Percentiles rank a stretch among this genome's conserved stretches.
Conservation (phyloP, 2,329 filamentous ascomycete species). For the Teratosphaeria viscida region DNA sequence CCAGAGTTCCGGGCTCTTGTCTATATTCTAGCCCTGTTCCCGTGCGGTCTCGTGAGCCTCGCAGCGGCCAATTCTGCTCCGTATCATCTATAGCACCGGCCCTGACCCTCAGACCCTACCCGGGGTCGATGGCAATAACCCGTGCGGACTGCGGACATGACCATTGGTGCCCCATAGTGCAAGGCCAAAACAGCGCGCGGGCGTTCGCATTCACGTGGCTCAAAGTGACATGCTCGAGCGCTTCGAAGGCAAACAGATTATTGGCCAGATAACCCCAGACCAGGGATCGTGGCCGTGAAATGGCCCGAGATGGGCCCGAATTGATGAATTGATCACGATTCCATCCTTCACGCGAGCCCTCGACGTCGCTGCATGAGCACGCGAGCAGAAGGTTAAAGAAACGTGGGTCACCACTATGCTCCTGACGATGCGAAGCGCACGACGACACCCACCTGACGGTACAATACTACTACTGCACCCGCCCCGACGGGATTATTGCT, state of each 20-base stretch:
- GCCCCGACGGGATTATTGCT: not conserved
- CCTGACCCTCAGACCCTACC: no score
- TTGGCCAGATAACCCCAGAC: not conserved
- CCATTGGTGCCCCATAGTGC: no score
- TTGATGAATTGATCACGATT: not conserved
- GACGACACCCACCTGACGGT: no score
- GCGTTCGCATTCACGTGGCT: not conserved
- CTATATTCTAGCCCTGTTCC: no score
- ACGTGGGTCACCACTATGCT: not conserved
- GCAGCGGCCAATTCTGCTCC: no score
- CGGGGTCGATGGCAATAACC: no score
- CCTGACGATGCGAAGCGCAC: not conserved
- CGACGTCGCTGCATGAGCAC: not conserved
- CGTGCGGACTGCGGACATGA: no score
- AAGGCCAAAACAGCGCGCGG: no score
- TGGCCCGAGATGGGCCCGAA: not conserved
- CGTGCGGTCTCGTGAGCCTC: no score
- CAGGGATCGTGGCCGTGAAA: not conserved
- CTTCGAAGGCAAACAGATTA: not conserved
- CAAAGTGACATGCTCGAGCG: not conserved
- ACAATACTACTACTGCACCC: no score
- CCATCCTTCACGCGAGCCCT: not conserved
- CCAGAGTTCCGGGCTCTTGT: no score
- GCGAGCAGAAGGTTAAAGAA: not conserved
- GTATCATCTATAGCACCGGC: no score